Evolutionary conservation across 768 basidiomycete species (phyloP), one percentile per base, ranked within the genome.

Genomic region (Boletus speciosus): DNA sequence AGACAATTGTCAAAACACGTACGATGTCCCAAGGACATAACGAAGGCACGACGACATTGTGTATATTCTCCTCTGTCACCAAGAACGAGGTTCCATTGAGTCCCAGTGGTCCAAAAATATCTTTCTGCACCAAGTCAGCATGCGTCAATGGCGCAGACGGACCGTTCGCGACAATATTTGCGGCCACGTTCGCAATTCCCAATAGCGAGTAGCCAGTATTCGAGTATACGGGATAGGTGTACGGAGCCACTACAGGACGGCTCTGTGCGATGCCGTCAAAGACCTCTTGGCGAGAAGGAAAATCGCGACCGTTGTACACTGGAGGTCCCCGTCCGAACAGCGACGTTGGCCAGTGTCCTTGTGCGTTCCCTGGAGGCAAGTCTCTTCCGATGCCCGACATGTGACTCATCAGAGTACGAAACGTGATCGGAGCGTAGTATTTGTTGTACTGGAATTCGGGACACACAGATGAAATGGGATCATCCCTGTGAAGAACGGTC

Each of bases 101-200:
- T 4, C 72, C 71, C 46, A 83, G 57, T 2, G 78, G 79, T 4
- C 61, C 68, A 63, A 82, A 81, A n/a, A 82, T 73, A 54, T 82
- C 80, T 36, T 74, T 68, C 25, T 76, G 61, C 16, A 82, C 14
- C 16, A 82, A 65, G 10, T 78, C 77, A 12, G 74, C 72, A 54
- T 80, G 74, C 0, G 71, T 74, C 5, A 60, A 59, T 15, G 56
- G 57, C 15, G 60, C 61, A n/a, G 61, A 55, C 6, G 55, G 51
- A 23, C 54, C 62, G 29, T 57, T 54, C 1, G 34, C 46, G 10
- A 55, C 55, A 6, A 39, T 48, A 42, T 73, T 67, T 1, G 76
- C 75, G 4, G 67, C 70, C 2, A 74, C 67, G 15, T 74, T 65
- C 0, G 68, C 72, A 15, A 71, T 57, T 16, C 74, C 76, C 11